phyloP scores from a whole-genome alignment of 257 asterid species.

The Apocynum venetum region DNA sequence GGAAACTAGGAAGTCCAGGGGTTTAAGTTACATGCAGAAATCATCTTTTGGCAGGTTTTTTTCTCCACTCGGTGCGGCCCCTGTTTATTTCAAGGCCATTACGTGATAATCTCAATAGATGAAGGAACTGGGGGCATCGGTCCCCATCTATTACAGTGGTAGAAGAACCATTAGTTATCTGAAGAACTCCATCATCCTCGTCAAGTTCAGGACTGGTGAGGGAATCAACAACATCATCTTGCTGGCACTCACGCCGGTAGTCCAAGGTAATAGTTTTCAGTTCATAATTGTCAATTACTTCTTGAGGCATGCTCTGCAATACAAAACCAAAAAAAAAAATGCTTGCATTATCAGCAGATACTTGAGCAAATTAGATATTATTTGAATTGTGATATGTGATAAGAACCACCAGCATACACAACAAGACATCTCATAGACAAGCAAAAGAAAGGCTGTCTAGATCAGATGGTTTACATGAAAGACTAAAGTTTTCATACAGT shows the following conservation, averaged over 20 bases:
- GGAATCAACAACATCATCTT: constrained; percentile 79
- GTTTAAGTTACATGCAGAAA: neutral
- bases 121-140: constrained; percentile 16
- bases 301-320: constrained; percentile 85
- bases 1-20: neutral
- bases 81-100: constrained; percentile 81
- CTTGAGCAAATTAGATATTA: neutral
- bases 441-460: neutral
- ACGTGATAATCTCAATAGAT: constrained; percentile 51
- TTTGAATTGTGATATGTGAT: neutral
- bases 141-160: constrained; percentile 4
- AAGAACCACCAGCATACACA: neutral
- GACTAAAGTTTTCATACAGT: too few species aligned
- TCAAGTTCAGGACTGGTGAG: constrained; percentile 65
- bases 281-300: constrained; percentile 70
- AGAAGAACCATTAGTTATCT: constrained; percentile 46
- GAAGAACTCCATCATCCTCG: constrained; percentile 20
- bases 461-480: neutral
- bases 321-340: neutral
- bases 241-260: constrained; percentile 94
- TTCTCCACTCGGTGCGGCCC: constrained; percentile 91
- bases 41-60: constrained; percentile 59
- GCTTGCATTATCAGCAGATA: neutral
- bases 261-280: constrained; percentile 80
- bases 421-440: neutral